Evolutionary conservation across 345 rosid genomes (phyloP).

Genomic region (Barbarea vulgaris): DNA sequence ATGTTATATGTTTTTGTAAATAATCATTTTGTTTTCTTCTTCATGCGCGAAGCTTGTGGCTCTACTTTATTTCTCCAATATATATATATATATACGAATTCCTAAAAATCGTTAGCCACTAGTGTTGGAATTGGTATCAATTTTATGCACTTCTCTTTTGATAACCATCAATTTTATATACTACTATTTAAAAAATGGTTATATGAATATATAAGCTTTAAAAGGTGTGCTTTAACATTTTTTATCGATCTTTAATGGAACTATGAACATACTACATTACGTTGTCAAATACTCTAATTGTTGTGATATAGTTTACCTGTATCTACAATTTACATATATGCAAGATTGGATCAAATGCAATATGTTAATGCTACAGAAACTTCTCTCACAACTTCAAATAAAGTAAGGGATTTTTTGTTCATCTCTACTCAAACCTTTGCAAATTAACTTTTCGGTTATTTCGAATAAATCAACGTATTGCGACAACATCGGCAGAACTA

Average conservation of each 20-base stretch:
- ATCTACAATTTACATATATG: neutral
- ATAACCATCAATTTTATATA: too few species aligned
- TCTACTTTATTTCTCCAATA: neutral
- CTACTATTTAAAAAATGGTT: too few species aligned
- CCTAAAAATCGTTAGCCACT: constrained; percentile 8
- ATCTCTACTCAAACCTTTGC: too few species aligned
- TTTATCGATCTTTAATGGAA: neutral
- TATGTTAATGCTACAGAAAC: too few species aligned
- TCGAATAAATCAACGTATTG: too few species aligned
- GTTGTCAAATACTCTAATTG: neutral
- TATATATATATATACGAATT: neutral
- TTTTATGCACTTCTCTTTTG: neutral
- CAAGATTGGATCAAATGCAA: too few species aligned
- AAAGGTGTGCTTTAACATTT: neutral
- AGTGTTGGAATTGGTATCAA: neutral
- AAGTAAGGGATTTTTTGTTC: too few species aligned
- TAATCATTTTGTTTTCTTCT: constrained; percentile 15
- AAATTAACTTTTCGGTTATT: too few species aligned
- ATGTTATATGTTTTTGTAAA: constrained; percentile 4
- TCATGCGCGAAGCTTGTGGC: constrained; percentile 2
- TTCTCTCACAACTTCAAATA: too few species aligned
- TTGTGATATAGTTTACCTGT: neutral
- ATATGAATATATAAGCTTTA: too few species aligned
- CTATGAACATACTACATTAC: neutral
- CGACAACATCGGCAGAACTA: too few species aligned